These are phyloP conservation scores for Pyrenochaeta sp. DNA, from an alignment of 2,329 filamentous ascomycete species.

Conservation along the genomic window DNA sequence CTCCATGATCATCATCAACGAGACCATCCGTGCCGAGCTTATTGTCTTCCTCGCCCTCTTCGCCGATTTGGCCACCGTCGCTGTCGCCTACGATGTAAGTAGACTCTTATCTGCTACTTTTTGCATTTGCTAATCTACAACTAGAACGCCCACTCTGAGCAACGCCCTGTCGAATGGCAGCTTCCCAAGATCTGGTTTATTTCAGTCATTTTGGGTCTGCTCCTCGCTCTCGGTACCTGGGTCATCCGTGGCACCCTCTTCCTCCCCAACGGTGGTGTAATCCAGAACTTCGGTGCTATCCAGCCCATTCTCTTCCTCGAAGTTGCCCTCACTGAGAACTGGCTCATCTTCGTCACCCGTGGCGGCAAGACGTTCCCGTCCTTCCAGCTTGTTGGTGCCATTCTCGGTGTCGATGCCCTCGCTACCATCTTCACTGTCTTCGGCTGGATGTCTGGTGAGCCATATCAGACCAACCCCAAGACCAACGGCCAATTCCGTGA, in stretches of 20 bases:
- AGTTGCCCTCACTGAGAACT: slow-evolving; percentile 61
- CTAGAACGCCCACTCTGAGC: slow-evolving; percentile 74
- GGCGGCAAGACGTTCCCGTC: slow-evolving; percentile 75
- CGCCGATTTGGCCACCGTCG: slow-evolving; percentile 80
- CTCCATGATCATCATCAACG: slow-evolving; percentile 81
- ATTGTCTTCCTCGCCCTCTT: slow-evolving; percentile 83
- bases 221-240: slow-evolving; percentile 76
- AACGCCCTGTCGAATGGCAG: slow-evolving; percentile 80
- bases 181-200: slow-evolving; percentile 84
- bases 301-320: slow-evolving; percentile 71
- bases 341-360: slow-evolving; percentile 63
- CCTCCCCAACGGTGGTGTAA: slow-evolving; percentile 73
- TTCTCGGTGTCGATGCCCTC: slow-evolving; percentile 73
- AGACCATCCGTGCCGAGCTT: slow-evolving; percentile 74
- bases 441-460: slow-evolving; percentile 71
- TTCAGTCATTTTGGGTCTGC: slow-evolving; percentile 70
- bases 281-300: slow-evolving; percentile 76
- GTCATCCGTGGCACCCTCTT: slow-evolving; percentile 74
- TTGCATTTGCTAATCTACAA: slow-evolving; percentile 2
- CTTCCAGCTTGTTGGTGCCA: slow-evolving; percentile 73
- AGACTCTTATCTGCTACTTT: not conserved
- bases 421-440: slow-evolving; percentile 78
- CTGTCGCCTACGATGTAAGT: slow-evolving; percentile 72
- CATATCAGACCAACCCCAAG: slow-evolving; percentile 52
- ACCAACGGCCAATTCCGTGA: slow-evolving; percentile 50